These are phyloP conservation scores for Mortierella sp. DNA, from an alignment of 371 early-diverging fungal species.

Conservation along the genomic window DNA sequence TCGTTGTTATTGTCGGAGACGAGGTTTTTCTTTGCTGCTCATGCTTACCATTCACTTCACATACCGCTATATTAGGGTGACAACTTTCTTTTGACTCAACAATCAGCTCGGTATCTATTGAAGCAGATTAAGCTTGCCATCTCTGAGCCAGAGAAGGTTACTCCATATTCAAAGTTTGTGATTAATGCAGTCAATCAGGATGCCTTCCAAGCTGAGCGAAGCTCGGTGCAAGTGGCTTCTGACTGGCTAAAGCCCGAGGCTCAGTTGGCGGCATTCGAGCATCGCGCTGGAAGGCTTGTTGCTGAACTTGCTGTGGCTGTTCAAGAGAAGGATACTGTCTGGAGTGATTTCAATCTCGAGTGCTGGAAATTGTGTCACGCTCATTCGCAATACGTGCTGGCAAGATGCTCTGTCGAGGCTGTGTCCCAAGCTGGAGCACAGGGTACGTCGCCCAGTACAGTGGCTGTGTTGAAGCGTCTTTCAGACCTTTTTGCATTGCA, in stretches of 20 bases:
- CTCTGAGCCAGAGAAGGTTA: constrained; percentile 58
- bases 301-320: constrained; percentile 59
- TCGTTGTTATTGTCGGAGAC: neutral
- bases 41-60: neutral
- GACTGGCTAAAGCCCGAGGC: constrained; percentile 60
- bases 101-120: constrained; percentile 72
- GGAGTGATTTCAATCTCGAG: constrained; percentile 70
- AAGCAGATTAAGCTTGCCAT: constrained; percentile 65
- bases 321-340: constrained; percentile 57
- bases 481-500: constrained; percentile 49
- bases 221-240: constrained; percentile 17
- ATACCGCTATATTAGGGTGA: constrained; percentile 65
- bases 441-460: constrained; percentile 18
- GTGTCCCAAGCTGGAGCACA: constrained; percentile 63
- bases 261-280: constrained; percentile 70
- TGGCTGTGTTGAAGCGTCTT: constrained; percentile 34
- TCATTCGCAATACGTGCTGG: constrained; percentile 49
- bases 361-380: constrained; percentile 63
- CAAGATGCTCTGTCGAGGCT: constrained; percentile 30
- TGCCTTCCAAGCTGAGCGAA: constrained; percentile 38
- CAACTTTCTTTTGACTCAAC: constrained; percentile 81
- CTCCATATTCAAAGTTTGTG: constrained; percentile 48
- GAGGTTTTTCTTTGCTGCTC: neutral
- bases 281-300: constrained; percentile 70
- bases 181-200: constrained; percentile 40